Evolutionary conservation across 2,329 filamentous ascomycete species (phyloP).

Genomic region (Colletotrichum coccodes): DNA sequence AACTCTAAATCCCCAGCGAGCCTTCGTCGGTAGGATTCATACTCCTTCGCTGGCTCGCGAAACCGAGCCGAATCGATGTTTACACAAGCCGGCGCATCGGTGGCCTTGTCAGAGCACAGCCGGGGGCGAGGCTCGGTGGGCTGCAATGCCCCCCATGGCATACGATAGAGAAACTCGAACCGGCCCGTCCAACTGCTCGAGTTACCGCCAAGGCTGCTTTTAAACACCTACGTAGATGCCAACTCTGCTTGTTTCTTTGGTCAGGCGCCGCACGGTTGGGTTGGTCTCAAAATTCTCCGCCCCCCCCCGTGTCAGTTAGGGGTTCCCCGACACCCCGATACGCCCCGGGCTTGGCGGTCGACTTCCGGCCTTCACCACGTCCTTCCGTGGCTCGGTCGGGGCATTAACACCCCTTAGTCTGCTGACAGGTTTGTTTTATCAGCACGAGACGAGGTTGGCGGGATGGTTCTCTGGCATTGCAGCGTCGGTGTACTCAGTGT

Average conservation of each 20-base stretch:
- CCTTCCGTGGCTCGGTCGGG: background rate
- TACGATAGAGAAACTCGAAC: background rate
- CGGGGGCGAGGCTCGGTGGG: background rate
- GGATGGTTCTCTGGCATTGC: background rate
- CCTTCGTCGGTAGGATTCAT: background rate
- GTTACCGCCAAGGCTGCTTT: background rate
- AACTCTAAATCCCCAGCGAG: background rate
- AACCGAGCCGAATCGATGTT: no score
- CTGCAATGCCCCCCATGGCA: background rate
- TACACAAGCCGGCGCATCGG: no score
- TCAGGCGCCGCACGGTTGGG: background rate
- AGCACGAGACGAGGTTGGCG: no score
- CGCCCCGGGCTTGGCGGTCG: slow-evolving; percentile 8
- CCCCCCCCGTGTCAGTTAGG: background rate
- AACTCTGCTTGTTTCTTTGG: background rate
- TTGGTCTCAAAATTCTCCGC: background rate
- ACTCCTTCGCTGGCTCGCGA: background rate
- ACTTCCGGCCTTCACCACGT: background rate
- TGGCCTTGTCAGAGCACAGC: background rate
- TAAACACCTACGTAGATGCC: background rate
- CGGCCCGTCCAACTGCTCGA: background rate
- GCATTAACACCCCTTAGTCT: no score
- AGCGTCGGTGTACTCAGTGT: background rate
- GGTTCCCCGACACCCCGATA: background rate
- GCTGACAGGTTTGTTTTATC: no score